Evolutionary conservation across 345 rosid species (phyloP).

Genomic region (Brassica napus): DNA sequence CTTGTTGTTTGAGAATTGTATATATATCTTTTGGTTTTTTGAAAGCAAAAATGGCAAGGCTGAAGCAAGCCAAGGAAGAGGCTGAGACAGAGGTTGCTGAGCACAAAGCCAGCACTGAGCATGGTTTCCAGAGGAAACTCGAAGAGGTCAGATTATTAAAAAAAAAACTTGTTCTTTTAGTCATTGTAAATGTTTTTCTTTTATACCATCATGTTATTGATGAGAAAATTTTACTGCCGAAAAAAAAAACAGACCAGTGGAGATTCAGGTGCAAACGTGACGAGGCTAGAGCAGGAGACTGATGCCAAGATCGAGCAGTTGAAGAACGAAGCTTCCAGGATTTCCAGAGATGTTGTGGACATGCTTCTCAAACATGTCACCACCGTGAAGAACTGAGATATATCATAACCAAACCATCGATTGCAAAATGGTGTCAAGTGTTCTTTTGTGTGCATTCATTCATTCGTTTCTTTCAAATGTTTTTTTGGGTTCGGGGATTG

Average conservation of each 20-base stretch:
- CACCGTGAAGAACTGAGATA: constrained; percentile 43
- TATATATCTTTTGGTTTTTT: neutral
- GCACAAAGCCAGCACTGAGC: constrained; percentile 66
- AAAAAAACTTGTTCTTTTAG: neutral
- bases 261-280: constrained; percentile 86
- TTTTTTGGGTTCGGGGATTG: neutral
- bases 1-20: constrained; percentile 3
- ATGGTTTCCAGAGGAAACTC: constrained; percentile 67
- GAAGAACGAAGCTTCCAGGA: constrained; percentile 59
- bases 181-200: neutral
- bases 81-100: constrained; percentile 72
- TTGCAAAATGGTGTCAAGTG: constrained; percentile 15
- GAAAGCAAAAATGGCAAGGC: constrained; percentile 71
- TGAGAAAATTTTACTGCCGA: neutral
- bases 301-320: constrained; percentile 61
- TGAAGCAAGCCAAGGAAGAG: constrained; percentile 89
- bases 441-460: neutral
- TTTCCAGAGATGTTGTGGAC: constrained; percentile 57
- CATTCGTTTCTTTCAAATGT: neutral
- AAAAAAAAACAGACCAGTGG: constrained; percentile 66
- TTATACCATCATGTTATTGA: neutral
- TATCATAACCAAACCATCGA: constrained; percentile 22
- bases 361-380: constrained; percentile 65
- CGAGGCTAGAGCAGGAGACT: constrained; percentile 82
- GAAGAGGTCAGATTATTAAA: constrained; percentile 47